Percentiles rank a stretch among this genome's conserved stretches.
phyloP scores from a whole-genome alignment of 2,329 filamentous ascomycete species.

The Blastomyces parvus region DNA sequence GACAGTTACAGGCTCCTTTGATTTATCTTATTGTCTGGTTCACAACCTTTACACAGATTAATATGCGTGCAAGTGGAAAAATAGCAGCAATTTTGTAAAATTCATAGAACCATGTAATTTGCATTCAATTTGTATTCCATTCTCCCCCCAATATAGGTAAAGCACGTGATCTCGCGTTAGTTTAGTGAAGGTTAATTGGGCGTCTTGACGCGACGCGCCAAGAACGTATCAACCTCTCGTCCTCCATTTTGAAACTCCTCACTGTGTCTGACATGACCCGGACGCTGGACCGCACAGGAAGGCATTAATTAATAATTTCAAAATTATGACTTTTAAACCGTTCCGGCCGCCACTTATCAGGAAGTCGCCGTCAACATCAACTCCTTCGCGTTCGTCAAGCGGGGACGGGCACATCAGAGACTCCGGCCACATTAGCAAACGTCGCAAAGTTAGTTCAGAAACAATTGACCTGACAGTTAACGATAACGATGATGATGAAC shows the following conservation, averaged over 20 bases:
- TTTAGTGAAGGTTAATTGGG: not conserved
- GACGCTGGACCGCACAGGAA: not conserved
- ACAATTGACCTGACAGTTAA: conserved; percentile 9
- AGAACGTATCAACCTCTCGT: not conserved
- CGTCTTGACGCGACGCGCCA: conserved; percentile 3
- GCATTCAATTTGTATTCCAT: not conserved
- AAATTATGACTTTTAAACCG: conserved; percentile 37
- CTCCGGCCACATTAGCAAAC: conserved; percentile 26
- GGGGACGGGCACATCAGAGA: conserved; percentile 11
- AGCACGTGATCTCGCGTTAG: conserved; percentile 6
- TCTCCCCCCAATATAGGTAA: no score
- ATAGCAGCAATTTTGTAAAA: not conserved
- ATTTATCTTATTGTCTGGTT: not conserved
- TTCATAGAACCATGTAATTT: no score
- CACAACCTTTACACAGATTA: not conserved
- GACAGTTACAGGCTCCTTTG: not conserved
- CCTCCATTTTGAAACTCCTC: not conserved
- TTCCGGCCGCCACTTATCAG: conserved; percentile 38
- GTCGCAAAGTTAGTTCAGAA: conserved; percentile 27
- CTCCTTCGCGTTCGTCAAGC: not conserved
- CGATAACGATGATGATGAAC: not conserved
- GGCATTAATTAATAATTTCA: not conserved
- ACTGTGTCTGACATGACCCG: not conserved
- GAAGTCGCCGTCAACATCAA: conserved; percentile 17
- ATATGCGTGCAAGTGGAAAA: not conserved